phyloP scores from a whole-genome alignment of 176 grass and related monocot genomes.

The Paspalum vaginatum region DNA sequence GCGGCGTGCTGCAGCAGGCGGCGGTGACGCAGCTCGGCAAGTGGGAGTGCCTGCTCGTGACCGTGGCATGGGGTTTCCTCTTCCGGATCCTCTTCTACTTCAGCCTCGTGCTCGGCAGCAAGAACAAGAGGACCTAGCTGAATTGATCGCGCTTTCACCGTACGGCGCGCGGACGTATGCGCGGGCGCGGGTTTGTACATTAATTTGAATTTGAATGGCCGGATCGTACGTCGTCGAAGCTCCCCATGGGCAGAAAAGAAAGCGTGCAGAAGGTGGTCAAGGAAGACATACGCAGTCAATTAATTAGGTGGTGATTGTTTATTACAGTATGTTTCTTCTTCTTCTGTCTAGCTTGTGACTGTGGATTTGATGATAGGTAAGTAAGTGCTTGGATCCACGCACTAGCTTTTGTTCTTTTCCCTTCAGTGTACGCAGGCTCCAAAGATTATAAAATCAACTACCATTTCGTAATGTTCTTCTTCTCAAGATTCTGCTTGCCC shows the following conservation, averaged over 20 bases:
- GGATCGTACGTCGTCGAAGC: not conserved
- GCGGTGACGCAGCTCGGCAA: conserved; percentile 81
- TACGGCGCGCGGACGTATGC: not conserved
- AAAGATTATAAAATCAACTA: not conserved
- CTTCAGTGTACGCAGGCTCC: not conserved
- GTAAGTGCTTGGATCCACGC: conserved; percentile 12
- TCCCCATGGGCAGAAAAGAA: not conserved
- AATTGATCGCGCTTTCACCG: not conserved
- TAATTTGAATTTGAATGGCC: conserved; percentile 25
- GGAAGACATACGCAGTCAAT: conserved; percentile 1
- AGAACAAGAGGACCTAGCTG: conserved; percentile 92
- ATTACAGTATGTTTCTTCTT: not conserved
- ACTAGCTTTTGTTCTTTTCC: not conserved
- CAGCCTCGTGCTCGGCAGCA: conserved; percentile 82
- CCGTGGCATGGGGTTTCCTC: conserved; percentile 79
- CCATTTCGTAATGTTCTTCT: not conserved
- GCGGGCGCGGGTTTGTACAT: not conserved
- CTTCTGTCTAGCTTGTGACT: not conserved
- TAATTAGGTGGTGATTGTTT: conserved; percentile 31
- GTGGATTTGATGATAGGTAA: conserved; percentile 11
- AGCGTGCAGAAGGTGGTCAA: conserved; percentile 2
- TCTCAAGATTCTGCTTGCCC: not conserved
- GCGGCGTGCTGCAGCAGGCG: conserved; percentile 52
- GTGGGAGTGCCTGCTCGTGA: conserved; percentile 81
- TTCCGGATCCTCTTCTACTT: conserved; percentile 90